These are phyloP conservation scores for Calonectria fujianensis DNA, from an alignment of 2,329 filamentous ascomycete genomes.

Conservation along the genomic window DNA sequence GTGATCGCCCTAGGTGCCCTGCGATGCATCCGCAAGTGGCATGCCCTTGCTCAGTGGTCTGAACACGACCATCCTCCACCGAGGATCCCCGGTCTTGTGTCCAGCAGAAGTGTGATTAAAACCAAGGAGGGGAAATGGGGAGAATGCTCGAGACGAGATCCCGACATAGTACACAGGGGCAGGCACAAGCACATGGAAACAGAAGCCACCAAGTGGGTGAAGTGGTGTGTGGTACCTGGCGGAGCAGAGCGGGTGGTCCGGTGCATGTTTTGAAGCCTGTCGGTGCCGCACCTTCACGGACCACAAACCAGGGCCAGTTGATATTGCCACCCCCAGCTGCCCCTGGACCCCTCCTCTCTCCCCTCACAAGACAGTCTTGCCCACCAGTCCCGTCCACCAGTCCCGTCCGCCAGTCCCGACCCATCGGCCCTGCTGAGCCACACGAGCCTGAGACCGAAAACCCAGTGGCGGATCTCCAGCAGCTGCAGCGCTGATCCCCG, in stretches of 20 bases:
- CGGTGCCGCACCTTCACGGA: conserved; percentile 50
- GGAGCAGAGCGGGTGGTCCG: conserved; percentile 52
- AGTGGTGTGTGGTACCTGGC: conserved; percentile 42
- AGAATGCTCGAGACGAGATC: conserved; percentile 63
- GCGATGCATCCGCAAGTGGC: conserved; percentile 47
- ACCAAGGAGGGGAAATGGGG: conserved; percentile 66
- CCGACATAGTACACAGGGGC: conserved; percentile 48
- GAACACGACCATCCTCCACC: conserved; percentile 47
- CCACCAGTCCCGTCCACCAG: not conserved
- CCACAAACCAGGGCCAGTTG: conserved; percentile 45
- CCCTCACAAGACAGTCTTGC: not conserved
- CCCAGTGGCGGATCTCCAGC: conserved; percentile 27
- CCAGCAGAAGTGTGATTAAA: conserved; percentile 69
- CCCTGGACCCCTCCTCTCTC: conserved; percentile 27
- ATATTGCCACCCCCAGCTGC: conserved; percentile 44
- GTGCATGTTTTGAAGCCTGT: conserved; percentile 52
- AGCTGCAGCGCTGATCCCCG: conserved; percentile 39
- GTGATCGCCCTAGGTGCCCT: conserved; percentile 42
- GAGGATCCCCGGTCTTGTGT: conserved; percentile 48
- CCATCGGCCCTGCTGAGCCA: conserved; percentile 40
- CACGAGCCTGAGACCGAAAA: conserved; percentile 38
- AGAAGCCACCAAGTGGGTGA: conserved; percentile 46
- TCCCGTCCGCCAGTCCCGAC: conserved; percentile 17
- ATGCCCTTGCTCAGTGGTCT: conserved; percentile 52
- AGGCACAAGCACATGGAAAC: conserved; percentile 49